These are phyloP conservation scores for Ceriops zippeliana DNA, from an alignment of 345 rosid species.

Conservation along the genomic window DNA sequence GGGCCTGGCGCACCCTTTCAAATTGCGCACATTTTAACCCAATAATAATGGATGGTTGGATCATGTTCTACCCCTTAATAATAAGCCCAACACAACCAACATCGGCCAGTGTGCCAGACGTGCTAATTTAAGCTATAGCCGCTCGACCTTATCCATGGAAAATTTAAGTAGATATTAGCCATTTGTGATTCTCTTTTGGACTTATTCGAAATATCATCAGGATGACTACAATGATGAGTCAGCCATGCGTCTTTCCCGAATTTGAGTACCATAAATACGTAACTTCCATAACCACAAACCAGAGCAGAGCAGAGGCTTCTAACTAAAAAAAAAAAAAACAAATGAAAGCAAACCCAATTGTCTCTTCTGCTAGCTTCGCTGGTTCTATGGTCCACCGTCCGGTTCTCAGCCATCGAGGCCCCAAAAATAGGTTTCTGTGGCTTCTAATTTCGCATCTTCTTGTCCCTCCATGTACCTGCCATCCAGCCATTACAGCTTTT, in stretches of 20 bases:
- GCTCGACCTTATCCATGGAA: not conserved
- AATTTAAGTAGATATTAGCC: not conserved
- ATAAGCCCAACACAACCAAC: not conserved
- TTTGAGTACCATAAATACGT: too few species aligned
- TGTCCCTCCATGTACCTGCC: not conserved
- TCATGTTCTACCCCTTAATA: not conserved
- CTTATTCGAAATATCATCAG: not conserved
- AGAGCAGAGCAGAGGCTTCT: too few species aligned
- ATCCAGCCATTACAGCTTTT: too few species aligned
- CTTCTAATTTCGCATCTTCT: not conserved
- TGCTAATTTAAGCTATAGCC: not conserved
- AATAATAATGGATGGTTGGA: too few species aligned
- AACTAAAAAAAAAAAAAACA: too few species aligned
- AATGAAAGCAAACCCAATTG: conserved; percentile 35
- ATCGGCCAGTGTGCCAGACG: not conserved
- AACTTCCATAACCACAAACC: too few species aligned
- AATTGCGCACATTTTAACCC: too few species aligned
- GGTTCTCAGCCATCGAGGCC: conserved; percentile 10
- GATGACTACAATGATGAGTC: not conserved
- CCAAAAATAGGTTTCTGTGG: conserved; percentile 22
- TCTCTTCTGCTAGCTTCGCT: conserved; percentile 25
- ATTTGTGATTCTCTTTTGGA: not conserved
- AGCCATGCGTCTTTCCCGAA: not conserved
- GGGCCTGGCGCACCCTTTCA: not conserved
- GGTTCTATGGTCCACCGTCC: conserved; percentile 21